These are phyloP conservation scores for Coccomyxa sp. DNA, from an alignment of 139 green algal genomes.

Conservation along the genomic window DNA sequence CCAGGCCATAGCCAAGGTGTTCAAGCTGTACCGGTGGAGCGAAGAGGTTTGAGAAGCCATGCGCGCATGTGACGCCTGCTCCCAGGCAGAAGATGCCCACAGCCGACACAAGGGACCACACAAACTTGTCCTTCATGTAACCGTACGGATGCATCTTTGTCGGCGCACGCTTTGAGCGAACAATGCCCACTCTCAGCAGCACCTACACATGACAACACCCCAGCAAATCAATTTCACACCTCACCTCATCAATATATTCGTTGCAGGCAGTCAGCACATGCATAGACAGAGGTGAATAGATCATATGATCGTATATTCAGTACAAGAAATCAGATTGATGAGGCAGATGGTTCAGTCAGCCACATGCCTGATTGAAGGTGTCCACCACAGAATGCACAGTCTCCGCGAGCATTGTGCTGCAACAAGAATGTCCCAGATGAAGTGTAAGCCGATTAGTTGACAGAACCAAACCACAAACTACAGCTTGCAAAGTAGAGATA, in stretches of 20 bases:
- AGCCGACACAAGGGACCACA: slow-evolving; percentile 85
- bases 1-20: slow-evolving; percentile 23
- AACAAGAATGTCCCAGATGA: background rate
- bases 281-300: background rate
- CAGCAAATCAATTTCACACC: background rate
- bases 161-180: slow-evolving; percentile 46
- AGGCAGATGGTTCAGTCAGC: background rate
- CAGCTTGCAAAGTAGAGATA: background rate
- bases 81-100: slow-evolving; percentile 93
- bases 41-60: slow-evolving; percentile 65
- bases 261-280: background rate
- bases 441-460: no score
- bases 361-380: slow-evolving; percentile 76
- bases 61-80: slow-evolving; percentile 72
- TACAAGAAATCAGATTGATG: background rate
- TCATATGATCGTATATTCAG: background rate
- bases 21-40: slow-evolving; percentile 22
- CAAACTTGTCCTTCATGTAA: slow-evolving; percentile 87
- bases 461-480: background rate
- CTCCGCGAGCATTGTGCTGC: slow-evolving; percentile 83
- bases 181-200: slow-evolving; percentile 72
- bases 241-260: no score
- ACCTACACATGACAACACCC: slow-evolving; percentile 13
- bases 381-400: slow-evolving; percentile 84
- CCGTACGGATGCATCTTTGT: slow-evolving; percentile 81